Conservation (phyloP, 2,329 filamentous ascomycete genomes). For the Colletotrichum sp. region DNA sequence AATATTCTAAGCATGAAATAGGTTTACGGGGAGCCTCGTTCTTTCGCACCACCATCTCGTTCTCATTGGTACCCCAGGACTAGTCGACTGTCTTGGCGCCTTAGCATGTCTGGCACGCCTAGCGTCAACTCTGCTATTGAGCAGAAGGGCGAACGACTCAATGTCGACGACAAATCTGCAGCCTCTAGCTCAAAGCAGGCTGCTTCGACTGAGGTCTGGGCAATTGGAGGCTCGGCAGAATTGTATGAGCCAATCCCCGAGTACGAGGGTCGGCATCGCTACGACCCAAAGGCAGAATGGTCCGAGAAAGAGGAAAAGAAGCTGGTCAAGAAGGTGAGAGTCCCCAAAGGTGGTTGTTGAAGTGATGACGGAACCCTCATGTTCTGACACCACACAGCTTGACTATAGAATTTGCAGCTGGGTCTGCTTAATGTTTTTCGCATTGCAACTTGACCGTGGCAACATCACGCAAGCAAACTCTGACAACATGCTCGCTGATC, state of each 20-base stretch:
- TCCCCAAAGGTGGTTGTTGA: no score
- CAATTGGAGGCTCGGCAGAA: neutral
- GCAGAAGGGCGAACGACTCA: neutral
- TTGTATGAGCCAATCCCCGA: slow-evolving; percentile 54
- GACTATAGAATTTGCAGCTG: slow-evolving; percentile 35
- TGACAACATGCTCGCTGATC: slow-evolving; percentile 35
- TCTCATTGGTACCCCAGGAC: neutral
- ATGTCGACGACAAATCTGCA: neutral
- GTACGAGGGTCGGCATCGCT: slow-evolving; percentile 65
- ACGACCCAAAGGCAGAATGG: slow-evolving; percentile 62
- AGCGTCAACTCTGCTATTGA: neutral
- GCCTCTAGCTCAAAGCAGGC: neutral
- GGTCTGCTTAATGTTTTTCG: slow-evolving; percentile 39
- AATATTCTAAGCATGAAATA: neutral
- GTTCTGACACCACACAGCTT: slow-evolving; percentile 23
- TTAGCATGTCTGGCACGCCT: neutral
- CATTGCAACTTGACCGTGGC: slow-evolving; percentile 39
- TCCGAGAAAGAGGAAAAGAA: slow-evolving; percentile 60
- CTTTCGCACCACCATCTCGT: neutral
- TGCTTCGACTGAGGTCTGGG: neutral
- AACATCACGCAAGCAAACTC: slow-evolving; percentile 40
- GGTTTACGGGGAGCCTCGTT: neutral
- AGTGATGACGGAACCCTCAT: neutral
- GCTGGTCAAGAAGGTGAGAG: slow-evolving; percentile 55
- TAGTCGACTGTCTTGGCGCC: neutral